Evolutionary conservation across 2,329 filamentous ascomycete genomes (phyloP).

Genomic region (Microdochium trichocladiopsis): DNA sequence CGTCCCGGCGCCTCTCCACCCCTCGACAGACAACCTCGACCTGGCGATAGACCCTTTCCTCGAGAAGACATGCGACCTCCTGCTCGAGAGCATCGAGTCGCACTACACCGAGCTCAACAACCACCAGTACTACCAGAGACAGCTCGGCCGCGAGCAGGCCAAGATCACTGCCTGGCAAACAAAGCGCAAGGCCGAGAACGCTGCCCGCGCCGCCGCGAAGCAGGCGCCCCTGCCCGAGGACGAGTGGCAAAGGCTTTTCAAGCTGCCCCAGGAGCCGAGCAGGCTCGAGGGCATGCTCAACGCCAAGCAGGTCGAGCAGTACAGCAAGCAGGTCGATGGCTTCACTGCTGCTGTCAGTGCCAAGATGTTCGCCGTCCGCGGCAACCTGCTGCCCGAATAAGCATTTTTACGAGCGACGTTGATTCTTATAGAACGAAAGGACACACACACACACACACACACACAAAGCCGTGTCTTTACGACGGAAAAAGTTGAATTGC

Average conservation of each 20-base stretch:
- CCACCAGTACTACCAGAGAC: conserved; percentile 93
- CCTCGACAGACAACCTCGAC: conserved; percentile 84
- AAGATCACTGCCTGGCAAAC: conserved; percentile 96
- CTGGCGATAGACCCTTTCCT: conserved; percentile 95
- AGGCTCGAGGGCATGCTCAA: conserved; percentile 91
- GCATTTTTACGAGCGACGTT: conserved; percentile 2
- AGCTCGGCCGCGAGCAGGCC: conserved; percentile 85
- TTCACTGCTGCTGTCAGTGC: conserved; percentile 86
- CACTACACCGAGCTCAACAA: conserved; percentile 99
- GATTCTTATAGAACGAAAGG: background rate
- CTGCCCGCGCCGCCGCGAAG: conserved; percentile 76
- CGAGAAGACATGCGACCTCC: conserved; percentile 94
- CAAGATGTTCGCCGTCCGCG: conserved; percentile 97
- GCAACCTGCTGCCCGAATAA: conserved; percentile 55
- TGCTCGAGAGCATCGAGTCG: conserved; percentile 93
- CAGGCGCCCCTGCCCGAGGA: conserved; percentile 86
- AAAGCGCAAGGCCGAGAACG: conserved; percentile 96
- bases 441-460: too few relatives aligned
- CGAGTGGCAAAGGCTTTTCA: conserved; percentile 97
- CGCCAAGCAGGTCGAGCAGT: conserved; percentile 94
- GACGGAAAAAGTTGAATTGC: background rate
- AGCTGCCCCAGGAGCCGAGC: conserved; percentile 91
- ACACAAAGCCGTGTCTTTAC: too few relatives aligned
- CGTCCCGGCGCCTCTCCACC: conserved; percentile 61
- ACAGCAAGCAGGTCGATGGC: conserved; percentile 92